Evolutionary conservation across 129 eudicot genomes (phyloP), one percentile per base, ranked within the genome.

Genomic region (Escallonia herrerae): DNA sequence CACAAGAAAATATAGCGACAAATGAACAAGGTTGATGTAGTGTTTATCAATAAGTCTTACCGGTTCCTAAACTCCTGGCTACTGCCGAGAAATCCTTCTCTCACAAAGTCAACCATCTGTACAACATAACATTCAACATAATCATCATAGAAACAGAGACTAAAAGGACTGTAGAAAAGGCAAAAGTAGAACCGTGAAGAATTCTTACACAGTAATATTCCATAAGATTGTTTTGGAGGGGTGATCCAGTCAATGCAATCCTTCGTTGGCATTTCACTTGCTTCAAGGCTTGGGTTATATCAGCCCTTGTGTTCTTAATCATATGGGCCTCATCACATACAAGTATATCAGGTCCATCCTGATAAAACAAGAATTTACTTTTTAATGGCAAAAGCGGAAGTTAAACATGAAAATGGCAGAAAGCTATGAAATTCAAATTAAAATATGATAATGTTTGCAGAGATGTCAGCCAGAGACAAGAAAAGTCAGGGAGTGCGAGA

Each of bases 31-130:
- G 14, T 49, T 6, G 14, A 42, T 3, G 55, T 11, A 5, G 12
- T 6, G 49, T 67, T 44, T 68, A 69, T 15, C 6, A 49, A 33
- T 40, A 71, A 66, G 64, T 13, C 84, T 60, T 77, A 58, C 99
- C 99, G 89, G 77, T 93, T 93, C 77, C 95, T 80, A 56, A 93
- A 93, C 79, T 93, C 99, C 63, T 81, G 95, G 68, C 89, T 86
- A 77, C 91, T 86, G 48, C 99, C 99, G 6, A 88, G 96, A 76
- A 93, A 93, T 73, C 99, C 99, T 80, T 93, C 96, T 72, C 99
- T 86, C 63, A 93, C 99, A 78, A 93, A 93, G 74, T 93, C 96
- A 76, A 93, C 99, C 99, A 93, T 93, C 99, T 93, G 89, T 63
- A 8, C 7, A 39, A 54, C 45, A 76, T 52, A 51, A 56, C 50